Evolutionary conservation across 805 yeast species (phyloP), one percentile per base, ranked within the genome.

Genomic region (Yarrowia alimentaria): DNA sequence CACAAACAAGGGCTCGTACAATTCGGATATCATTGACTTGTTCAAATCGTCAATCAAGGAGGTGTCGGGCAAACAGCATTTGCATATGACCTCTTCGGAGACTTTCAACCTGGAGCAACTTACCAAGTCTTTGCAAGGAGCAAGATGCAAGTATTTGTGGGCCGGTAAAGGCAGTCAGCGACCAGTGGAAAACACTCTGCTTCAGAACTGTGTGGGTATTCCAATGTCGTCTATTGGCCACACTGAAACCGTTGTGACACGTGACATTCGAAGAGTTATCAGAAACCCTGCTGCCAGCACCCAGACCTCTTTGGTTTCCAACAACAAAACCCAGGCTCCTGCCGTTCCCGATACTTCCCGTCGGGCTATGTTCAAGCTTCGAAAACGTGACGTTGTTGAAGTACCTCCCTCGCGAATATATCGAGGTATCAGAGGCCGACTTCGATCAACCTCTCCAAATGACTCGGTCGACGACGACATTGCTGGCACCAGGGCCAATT

Each of bases 21-120:
- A 63, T 17, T 64, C 59, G 11, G 68, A 64, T 24, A 52, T 66
- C 21, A 57, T 67, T 20, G 63, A 64, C 56, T 87, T 77, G 24
- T 85, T 86, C 26, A 85, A 83, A 59, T 75, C 79, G 14, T 81
- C 89, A 0, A 85, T 85, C 18, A 85, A 81, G 58, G 93, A 86
- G 60, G 72, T 78, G 6, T 68, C 74, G 26, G 72, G 67, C 47
- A 64, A 52, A 57, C 65, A 55, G 62, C 67, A 56, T 57, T 61
- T 58, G 31, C 57, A 51, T 20, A 59, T 65, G 17, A 54, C 63
- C 8, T 68, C 64, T 32, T 56, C 61, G 14, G 72, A 69, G 40
- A 68, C 71, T 1, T 51, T 58, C 18, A 70, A 67, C 28, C 54
- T 67, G 5, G 72, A 68, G 14, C 60, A 62, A 31, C 53, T 69